phyloP scores from a whole-genome alignment of 2,329 filamentous ascomycete species.

The Fusarium globosum region DNA sequence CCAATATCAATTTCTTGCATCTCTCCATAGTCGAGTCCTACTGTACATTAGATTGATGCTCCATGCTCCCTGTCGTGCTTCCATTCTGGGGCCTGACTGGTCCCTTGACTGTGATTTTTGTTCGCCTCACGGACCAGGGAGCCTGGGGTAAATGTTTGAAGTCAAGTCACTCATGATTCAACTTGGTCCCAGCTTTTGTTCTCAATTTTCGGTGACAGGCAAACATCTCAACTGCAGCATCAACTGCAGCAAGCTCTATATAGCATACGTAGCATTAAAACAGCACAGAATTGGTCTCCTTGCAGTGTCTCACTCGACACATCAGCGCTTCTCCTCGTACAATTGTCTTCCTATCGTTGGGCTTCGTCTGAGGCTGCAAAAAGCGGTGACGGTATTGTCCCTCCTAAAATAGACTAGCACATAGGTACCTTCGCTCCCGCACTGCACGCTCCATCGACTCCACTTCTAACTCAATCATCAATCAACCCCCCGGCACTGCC shows the following conservation, averaged over 20 bases:
- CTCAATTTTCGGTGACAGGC: neutral
- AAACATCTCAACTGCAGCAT: neutral
- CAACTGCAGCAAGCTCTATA: slow-evolving; percentile 5
- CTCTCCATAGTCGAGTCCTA: slow-evolving; percentile 18
- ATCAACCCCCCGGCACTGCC: slow-evolving; percentile 28
- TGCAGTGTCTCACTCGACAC: slow-evolving; percentile 40
- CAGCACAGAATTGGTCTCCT: slow-evolving; percentile 17
- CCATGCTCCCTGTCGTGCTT: slow-evolving; percentile 31
- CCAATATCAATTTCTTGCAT: slow-evolving; percentile 27
- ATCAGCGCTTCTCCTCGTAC: slow-evolving; percentile 14
- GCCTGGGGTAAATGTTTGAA: slow-evolving; percentile 19
- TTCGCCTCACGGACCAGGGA: slow-evolving; percentile 40
- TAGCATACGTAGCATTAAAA: neutral
- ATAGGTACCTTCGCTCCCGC: slow-evolving; percentile 26
- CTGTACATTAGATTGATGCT: slow-evolving; percentile 21
- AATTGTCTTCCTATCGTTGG: slow-evolving; percentile 25
- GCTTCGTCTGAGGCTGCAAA: slow-evolving; percentile 38
- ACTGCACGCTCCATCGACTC: slow-evolving; percentile 17
- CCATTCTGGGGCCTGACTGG: slow-evolving; percentile 32
- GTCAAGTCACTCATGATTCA: slow-evolving; percentile 23
- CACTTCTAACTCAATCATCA: slow-evolving; percentile 8
- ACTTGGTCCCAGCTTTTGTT: slow-evolving; percentile 8
- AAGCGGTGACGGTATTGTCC: slow-evolving; percentile 44
- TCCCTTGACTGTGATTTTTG: slow-evolving; percentile 28
- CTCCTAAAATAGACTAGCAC: slow-evolving; percentile 31